Evolutionary conservation across 129 eudicot species (phyloP), one percentile per base, ranked within the genome.

Genomic region (Flaveria robusta): DNA sequence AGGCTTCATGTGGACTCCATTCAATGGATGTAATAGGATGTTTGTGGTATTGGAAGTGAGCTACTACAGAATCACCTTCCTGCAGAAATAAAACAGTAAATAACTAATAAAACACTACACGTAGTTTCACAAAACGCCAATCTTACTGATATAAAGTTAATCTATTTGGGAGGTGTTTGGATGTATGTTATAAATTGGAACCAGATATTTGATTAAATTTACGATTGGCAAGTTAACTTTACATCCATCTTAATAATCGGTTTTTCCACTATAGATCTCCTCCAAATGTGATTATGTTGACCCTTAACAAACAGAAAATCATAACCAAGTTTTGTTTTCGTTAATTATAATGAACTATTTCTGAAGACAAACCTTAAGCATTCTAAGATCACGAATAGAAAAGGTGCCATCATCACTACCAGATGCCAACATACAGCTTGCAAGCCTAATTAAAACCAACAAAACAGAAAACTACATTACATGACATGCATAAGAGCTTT

Each of bases 1-100:
- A 89, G 3, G 91, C 93, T 86, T 95, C 97, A 60, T 91, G 96
- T 4, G 99, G 97, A 64, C 99, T 91, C 99, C 99, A 95, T 69
- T 95, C 99, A 10, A 95, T 95, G 42, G 99, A 95, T 71, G 99
- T 91, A 64, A 95, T 89, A 10, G 99, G 96, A 70, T 86, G 99
- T 74, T 95, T 95, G 80, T 95, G 99, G 86, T 95, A 95, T 46
- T 88, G 87, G 50, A 95, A 94, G 77, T 95, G 96, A 0, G 97
- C 97, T 78, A 91, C 93, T 19, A 86, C 87, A 18, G 96, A 68
- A 68, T 91, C 96, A 65, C 91, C 97, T 63, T 87, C 97, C 99
- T 95, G 84, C 65, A 19, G 46, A 72, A 42, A 46, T 27, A 71
- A 7, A 71, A 26, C 23, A 29, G 16, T 29, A 37, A 68, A n/a